Evolutionary conservation across 352 stramenopile species (phyloP), one percentile per base, ranked within the genome.

Genomic region (Thraustotheca clavata): DNA sequence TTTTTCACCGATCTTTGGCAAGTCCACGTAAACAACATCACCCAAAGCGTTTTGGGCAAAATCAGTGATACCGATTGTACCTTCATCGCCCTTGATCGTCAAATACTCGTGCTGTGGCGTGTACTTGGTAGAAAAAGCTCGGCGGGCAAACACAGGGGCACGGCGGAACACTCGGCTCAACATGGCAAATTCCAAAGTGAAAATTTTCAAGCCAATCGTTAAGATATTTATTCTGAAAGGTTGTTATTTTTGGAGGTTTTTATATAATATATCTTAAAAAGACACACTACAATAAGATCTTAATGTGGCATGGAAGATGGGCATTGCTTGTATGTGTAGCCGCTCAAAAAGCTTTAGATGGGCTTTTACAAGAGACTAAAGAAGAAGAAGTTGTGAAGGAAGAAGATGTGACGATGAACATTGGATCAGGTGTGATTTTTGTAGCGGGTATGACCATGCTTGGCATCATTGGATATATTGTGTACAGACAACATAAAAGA

Each of bases 21-120:
- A 78, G 67, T 99, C 96, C 11, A 99, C 95, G 76, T 96, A 99
- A 40, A 99, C 96, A 59, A 95, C 82, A 73, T 99, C 96, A 41
- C 97, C 97, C 40, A 99, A 79, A 68, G 89, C 94, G 73, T 97
- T 94, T 74, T 98, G 91, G 26, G 97, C 97, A 76, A 98, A 98
- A 73, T 98, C 91, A 46, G 96, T 99, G 79, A 99, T 99, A 71
- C 97, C 97, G 69, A 98, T 76, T 27, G 84, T 97, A 67, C 77
- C 89, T 60, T 84, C 71, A 65, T 83, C 86, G 69, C 85, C 85
- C 62, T 88, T 80, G 48, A 93, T 60, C 68, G 68, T 80, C 65
- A 93, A 75, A 74, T 93, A 93, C 80, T 93, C 84, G 75, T 93
- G 84, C 71, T 87, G 74, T 61, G 77, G 73, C 54, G 84, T 90